Conservation (phyloP, 345 rosid genomes). For the Laguncularia racemosa region DNA sequence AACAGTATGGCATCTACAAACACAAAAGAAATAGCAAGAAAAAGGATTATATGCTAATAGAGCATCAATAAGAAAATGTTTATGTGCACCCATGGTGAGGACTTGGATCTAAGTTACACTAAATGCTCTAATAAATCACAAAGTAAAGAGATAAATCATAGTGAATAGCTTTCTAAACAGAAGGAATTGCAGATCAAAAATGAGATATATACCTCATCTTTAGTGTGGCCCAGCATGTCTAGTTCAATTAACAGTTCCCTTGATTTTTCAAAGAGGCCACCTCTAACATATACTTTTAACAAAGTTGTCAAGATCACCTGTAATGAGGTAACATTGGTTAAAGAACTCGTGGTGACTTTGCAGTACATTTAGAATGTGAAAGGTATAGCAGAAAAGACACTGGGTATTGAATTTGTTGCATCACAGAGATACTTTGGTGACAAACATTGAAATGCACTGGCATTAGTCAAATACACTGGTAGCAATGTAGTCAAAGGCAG, state of each 20-base stretch:
- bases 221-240: slow-evolving; percentile 61
- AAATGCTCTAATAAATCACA: too few species aligned
- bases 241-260: slow-evolving; percentile 57
- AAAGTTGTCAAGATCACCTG: slow-evolving; percentile 89
- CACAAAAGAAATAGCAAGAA: slow-evolving; percentile 9
- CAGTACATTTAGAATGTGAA: too few species aligned
- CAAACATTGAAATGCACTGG: too few species aligned
- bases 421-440: too few species aligned
- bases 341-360: background rate
- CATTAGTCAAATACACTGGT: too few species aligned
- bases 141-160: background rate
- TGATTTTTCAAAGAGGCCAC: slow-evolving; percentile 81
- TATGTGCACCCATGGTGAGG: too few species aligned
- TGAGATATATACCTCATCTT: slow-evolving; percentile 54
- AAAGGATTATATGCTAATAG: background rate
- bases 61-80: background rate
- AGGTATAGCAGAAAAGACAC: too few species aligned
- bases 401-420: too few species aligned
- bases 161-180: background rate
- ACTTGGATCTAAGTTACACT: too few species aligned
- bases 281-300: slow-evolving; percentile 79
- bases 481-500: too few species aligned
- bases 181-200: background rate
- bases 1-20: slow-evolving; percentile 80
- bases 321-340: slow-evolving; percentile 14